phyloP scores from a whole-genome alignment of 495 filamentous ascomycete genomes.

The Daldinia concentrica region DNA sequence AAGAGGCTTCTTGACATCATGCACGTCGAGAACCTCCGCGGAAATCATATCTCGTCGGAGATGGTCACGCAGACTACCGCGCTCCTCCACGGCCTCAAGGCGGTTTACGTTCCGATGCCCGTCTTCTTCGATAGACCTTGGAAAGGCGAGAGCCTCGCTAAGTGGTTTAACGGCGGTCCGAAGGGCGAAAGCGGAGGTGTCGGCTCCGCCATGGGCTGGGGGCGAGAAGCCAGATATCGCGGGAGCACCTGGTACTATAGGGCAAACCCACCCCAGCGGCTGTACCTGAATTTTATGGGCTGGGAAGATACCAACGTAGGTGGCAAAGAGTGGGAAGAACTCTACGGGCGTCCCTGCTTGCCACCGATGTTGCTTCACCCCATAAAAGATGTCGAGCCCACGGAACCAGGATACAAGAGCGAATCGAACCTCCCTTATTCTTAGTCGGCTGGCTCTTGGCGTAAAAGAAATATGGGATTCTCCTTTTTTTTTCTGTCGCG shows the following conservation, averaged over 20 bases:
- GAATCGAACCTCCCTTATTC: constrained; percentile 46
- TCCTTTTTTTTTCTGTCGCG: background rate
- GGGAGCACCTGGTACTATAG: constrained; percentile 69
- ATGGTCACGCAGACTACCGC: constrained; percentile 73
- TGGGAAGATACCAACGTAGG: constrained; percentile 62
- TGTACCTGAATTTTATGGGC: constrained; percentile 73
- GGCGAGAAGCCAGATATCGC: constrained; percentile 63
- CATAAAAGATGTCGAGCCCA: constrained; percentile 59
- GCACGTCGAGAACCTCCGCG: constrained; percentile 67
- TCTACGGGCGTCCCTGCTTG: constrained; percentile 62
- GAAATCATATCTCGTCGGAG: constrained; percentile 72
- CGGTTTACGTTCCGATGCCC: constrained; percentile 73
- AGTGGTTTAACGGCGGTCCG: constrained; percentile 69
- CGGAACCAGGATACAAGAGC: constrained; percentile 52
- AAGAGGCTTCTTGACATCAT: constrained; percentile 71
- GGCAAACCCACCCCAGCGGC: constrained; percentile 59
- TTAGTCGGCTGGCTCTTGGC: background rate
- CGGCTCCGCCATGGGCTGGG: constrained; percentile 60
- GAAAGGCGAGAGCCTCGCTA: constrained; percentile 62
- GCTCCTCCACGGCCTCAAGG: constrained; percentile 76
- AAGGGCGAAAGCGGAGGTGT: constrained; percentile 58
- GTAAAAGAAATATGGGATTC: background rate
- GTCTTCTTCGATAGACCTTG: constrained; percentile 73
- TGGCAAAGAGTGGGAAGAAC: constrained; percentile 61
- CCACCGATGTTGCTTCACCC: constrained; percentile 67